phyloP scores from a whole-genome alignment of 2,329 filamentous ascomycete genomes.

The Nemania sp. region DNA sequence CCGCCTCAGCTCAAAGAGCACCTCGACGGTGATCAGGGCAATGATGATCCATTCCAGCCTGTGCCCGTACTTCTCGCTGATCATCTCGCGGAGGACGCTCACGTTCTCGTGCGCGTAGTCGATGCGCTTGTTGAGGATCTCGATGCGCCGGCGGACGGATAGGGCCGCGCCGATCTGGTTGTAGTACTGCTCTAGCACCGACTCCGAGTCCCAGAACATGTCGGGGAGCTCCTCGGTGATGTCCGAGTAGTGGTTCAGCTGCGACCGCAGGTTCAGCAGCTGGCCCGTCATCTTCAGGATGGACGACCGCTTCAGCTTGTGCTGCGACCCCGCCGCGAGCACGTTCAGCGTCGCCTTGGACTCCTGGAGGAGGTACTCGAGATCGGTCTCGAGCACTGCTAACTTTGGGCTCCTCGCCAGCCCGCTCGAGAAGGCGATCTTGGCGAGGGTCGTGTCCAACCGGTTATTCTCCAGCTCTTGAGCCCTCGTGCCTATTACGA shows the following conservation, averaged over 20 bases:
- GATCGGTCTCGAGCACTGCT: slow-evolving; percentile 82
- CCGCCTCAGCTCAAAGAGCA: slow-evolving; percentile 74
- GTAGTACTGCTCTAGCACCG: slow-evolving; percentile 92
- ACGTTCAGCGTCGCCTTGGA: slow-evolving; percentile 81
- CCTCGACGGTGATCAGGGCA: slow-evolving; percentile 87
- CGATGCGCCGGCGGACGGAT: slow-evolving; percentile 90
- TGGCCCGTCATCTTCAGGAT: slow-evolving; percentile 94
- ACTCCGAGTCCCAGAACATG: slow-evolving; percentile 96
- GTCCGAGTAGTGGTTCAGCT: slow-evolving; percentile 95
- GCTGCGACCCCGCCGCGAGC: slow-evolving; percentile 62
- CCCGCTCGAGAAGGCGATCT: slow-evolving; percentile 95
- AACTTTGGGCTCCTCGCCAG: slow-evolving; percentile 92
- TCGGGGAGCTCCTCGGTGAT: slow-evolving; percentile 94
- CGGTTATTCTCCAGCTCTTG: slow-evolving; percentile 48
- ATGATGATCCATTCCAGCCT: slow-evolving; percentile 97
- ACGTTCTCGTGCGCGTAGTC: slow-evolving; percentile 97
- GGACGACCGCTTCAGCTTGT: slow-evolving; percentile 72
- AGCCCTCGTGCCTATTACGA: slow-evolving; percentile 79
- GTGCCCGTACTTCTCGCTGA: slow-evolving; percentile 88
- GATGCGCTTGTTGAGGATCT: slow-evolving; percentile 93
- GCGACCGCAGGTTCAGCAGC: slow-evolving; percentile 83
- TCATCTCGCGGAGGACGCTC: slow-evolving; percentile 80
- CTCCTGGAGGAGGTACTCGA: slow-evolving; percentile 83
- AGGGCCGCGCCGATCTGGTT: slow-evolving; percentile 88
- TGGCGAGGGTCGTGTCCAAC: slow-evolving; percentile 73